Base-by-base conservation (phyloP, 2,329 filamentous ascomycete species). In the Escovopsis sp. region DNA sequence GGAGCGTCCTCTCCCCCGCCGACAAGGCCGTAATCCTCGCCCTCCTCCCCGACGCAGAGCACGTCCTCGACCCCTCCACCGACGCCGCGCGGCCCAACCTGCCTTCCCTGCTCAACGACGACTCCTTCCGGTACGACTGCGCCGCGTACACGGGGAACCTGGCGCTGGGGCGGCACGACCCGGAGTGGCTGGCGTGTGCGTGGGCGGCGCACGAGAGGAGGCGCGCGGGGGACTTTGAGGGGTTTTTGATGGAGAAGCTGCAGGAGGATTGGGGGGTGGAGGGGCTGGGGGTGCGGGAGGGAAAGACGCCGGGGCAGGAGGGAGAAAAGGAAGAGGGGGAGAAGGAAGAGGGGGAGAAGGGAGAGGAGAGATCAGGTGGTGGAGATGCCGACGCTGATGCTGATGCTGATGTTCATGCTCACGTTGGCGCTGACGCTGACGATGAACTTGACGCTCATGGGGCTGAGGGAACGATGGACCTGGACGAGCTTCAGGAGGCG, bases 181-280 rank as follows among this genome's bases (percentile, higher is more conserved):
- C 60, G 2, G 57, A 60, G 12, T 74, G 70, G 70, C 58, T 75
- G 7, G 52, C 47, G 13, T 56, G 65, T 37, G 70, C 70, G 1
- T 71, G 64, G 56, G 48, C 48, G 4, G 70, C 70, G 1, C 66
- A 72, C 40, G 55, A 60, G 36, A 55, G 59, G 45, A 63, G 68
- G 37, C 56, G 53, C 34, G 47, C 53, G 1, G 70, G 70, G 4
- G 55, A 64, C 2, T 74, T 70, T 40, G 61, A 72, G 39, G 59
- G 61, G 4, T 63, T 59, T 35, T 50, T 69, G 21, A 49, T 56
- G 9, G 45, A 50, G 3, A 60, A 60, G 35, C 67, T 73, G 38
- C 54, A 62, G 44, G 48, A 57, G 3, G 61, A 63, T 18, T 74
- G 69, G 68, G 57, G 49, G 0, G 54, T 61, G 7, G 44, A 57